Base-by-base conservation (phyloP, 78 protist species). In the Dictyostelium capitatum region DNA sequence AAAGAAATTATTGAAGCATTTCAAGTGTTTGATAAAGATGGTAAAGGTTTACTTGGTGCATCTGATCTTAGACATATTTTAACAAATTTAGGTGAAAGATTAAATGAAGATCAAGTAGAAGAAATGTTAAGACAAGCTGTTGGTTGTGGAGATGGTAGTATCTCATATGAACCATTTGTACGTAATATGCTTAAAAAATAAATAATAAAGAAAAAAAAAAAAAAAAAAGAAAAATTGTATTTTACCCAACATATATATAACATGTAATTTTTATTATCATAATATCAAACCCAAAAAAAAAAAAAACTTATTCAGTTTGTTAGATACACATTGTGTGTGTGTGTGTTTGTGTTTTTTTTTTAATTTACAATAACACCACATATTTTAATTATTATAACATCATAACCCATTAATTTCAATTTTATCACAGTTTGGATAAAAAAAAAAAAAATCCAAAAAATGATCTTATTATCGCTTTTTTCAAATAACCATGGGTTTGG, bases 81-180 rank as follows among this genome's bases (percentile, higher is more conserved):
- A n/a, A 87, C 92, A 46, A 87, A 87, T 77, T 64, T 87, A 37
- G 92, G 92, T 87, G 92, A 87, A 64, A 56, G 92, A 64, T 87
- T 87, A 59, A 62, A 62, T 48, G 92, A 87, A 77, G 92, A 87
- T 20, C 92, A 87, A 64, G 92, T 87, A 1, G 92, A 87, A 32
- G 92, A 87, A 64, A 87, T 87, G 92, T 64, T 87, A 57, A 87
- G 81, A 62, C 92, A 87, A 51, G 82, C 92, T 3, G 92, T 87
- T 28, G 92, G 92, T 28, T 10, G 77, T 47, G 92, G 92, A 64
- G 92, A 87, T 87, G 92, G 92, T 19, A 83, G 47, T 1, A 87
- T 87, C 28, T 30, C n/a, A 23, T 87, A 87, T 59, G 79, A 87
- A 87, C 84, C 84, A 70, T 87, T 87, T 50, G 92, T 87, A 7